A percentile compares a stretch with the other conserved stretches of the same genome.
These are phyloP conservation scores for Dendrobium chrysotoxum DNA, from an alignment of 106 monocot species.

Conservation along the genomic window DNA sequence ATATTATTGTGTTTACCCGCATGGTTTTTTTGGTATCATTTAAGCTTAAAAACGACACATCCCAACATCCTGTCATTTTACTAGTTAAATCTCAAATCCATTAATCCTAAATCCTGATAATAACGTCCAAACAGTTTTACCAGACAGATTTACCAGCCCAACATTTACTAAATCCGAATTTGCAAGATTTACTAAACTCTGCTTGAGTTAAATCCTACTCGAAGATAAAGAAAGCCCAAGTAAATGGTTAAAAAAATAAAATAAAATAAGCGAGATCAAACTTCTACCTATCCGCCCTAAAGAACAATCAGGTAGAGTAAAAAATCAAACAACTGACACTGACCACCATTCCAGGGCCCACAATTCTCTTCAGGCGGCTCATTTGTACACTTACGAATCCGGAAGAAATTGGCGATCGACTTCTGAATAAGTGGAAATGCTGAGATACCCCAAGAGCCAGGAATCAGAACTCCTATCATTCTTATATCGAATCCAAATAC, in stretches of 20 bases:
- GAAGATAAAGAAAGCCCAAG: too few relatives aligned
- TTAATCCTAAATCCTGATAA: not conserved
- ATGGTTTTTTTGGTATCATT: not conserved
- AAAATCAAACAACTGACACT: slow-evolving; percentile 6
- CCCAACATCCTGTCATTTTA: not conserved
- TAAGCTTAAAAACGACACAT: too few relatives aligned
- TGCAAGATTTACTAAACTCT: too few relatives aligned
- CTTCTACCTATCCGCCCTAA: not conserved
- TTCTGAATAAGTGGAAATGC: slow-evolving; percentile 76
- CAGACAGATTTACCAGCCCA: not conserved
- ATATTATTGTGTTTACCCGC: not conserved
- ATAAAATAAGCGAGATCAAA: not conserved
- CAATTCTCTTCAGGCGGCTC: slow-evolving; percentile 27
- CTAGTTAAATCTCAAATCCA: not conserved
- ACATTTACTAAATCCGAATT: too few relatives aligned
- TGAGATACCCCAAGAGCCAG: slow-evolving; percentile 21
- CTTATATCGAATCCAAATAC: not conserved
- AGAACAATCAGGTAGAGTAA: not conserved
- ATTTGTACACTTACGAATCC: slow-evolving; percentile 53
- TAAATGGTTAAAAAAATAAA: too few relatives aligned
- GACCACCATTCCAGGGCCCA: slow-evolving; percentile 12
- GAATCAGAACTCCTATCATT: not conserved
- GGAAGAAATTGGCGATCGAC: slow-evolving; percentile 83
- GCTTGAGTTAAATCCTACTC: too few relatives aligned
- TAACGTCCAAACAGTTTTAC: not conserved